These are phyloP conservation scores for Neofusicoccum cordaticola DNA, from an alignment of 2,329 filamentous ascomycete genomes.

Conservation along the genomic window DNA sequence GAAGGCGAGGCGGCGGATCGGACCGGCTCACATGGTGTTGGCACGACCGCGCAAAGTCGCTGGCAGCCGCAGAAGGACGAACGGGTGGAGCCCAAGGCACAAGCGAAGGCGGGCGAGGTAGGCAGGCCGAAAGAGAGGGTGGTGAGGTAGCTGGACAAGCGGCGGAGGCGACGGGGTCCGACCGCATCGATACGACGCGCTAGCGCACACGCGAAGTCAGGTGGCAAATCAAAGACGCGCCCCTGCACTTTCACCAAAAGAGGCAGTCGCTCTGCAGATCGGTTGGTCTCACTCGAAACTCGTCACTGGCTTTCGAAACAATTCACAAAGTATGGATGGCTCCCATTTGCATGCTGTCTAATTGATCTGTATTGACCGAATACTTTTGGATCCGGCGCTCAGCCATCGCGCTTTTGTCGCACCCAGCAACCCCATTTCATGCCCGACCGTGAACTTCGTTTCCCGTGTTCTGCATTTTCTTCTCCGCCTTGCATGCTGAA, in stretches of 20 bases:
- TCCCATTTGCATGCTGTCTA: too few relatives aligned
- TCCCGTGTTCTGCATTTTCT: too few relatives aligned
- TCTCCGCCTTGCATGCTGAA: too few relatives aligned
- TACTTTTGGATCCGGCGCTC: too few relatives aligned
- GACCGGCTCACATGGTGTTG: constrained; percentile 1
- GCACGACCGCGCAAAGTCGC: not conserved
- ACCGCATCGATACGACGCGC: constrained; percentile 3
- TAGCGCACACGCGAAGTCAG: constrained; percentile 16
- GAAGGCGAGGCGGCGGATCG: not conserved
- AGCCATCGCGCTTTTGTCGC: too few relatives aligned
- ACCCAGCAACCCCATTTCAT: too few relatives aligned
- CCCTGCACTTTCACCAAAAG: not conserved
- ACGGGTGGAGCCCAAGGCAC: not conserved
- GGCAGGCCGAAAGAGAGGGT: not conserved
- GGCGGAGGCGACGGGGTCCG: not conserved
- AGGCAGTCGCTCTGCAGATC: not conserved
- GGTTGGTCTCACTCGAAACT: not conserved
- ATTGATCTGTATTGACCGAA: too few relatives aligned
- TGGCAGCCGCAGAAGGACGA: too few relatives aligned
- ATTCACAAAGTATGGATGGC: too few relatives aligned
- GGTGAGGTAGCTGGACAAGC: not conserved
- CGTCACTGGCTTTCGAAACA: not conserved
- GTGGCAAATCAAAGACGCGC: constrained; percentile 13
- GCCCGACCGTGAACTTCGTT: too few relatives aligned
- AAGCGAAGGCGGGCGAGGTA: not conserved